These are phyloP conservation scores for Apiospora sp. DNA, from an alignment of 2,329 filamentous ascomycete genomes.

Conservation along the genomic window DNA sequence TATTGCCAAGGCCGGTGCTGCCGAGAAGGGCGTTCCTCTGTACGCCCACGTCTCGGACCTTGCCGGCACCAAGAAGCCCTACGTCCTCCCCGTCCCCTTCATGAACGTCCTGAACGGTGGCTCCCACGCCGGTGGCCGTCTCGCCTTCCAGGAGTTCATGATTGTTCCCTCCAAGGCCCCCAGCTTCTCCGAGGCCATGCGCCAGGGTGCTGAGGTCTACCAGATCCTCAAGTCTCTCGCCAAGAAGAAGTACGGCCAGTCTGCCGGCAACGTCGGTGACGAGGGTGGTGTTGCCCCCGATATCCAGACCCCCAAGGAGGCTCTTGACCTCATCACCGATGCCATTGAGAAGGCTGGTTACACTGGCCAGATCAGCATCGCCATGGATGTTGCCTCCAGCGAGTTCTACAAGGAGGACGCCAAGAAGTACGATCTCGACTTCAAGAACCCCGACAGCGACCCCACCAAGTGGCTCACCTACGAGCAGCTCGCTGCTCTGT, in stretches of 20 bases:
- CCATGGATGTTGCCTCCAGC: constrained; percentile 98
- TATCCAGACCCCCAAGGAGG: constrained; percentile 97
- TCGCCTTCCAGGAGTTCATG: constrained; percentile 97
- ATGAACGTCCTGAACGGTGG: constrained; percentile 93
- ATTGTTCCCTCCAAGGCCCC: constrained; percentile 87
- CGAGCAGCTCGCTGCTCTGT: constrained; percentile 92
- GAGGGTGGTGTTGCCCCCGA: constrained; percentile 99
- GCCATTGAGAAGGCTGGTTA: constrained; percentile 96
- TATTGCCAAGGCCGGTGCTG: constrained; percentile 87
- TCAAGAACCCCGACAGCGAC: constrained; percentile 99
- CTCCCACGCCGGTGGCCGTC: constrained; percentile 95
- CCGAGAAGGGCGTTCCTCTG: constrained; percentile 86
- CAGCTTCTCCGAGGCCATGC: constrained; percentile 93
- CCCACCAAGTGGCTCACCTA: constrained; percentile 98
- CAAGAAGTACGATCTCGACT: constrained; percentile 99
- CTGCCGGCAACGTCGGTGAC: constrained; percentile 97
- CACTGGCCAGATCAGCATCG: constrained; percentile 95
- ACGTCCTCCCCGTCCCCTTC: constrained; percentile 89
- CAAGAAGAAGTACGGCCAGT: constrained; percentile 99
- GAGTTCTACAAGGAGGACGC: constrained; percentile 98
- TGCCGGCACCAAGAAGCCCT: constrained; percentile 89
- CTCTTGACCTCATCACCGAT: constrained; percentile 92
- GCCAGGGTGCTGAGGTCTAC: constrained; percentile 97
- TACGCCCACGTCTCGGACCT: constrained; percentile 90
- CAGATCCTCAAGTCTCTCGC: constrained; percentile 95